phyloP scores from a whole-genome alignment of 305 asterid species.

The Fraxinus angustifolia region DNA sequence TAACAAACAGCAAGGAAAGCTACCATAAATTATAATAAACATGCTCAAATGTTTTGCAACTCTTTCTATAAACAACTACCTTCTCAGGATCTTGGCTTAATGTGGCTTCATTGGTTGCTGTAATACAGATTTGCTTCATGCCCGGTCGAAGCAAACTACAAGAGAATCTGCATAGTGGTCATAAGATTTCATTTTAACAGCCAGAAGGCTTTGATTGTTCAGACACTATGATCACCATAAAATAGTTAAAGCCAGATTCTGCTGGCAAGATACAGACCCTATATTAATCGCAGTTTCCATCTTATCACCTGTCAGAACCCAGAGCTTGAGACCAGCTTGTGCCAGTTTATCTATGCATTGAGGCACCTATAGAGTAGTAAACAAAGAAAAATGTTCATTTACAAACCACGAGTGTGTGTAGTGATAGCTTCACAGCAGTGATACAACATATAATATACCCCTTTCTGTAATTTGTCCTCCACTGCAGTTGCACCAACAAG shows the following conservation, averaged over 20 bases:
- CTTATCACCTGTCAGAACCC: slow-evolving; percentile 95
- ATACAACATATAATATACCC: slow-evolving; percentile 46
- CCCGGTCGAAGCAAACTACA: slow-evolving; percentile 80
- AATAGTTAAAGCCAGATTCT: slow-evolving; percentile 16
- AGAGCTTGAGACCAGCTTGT: slow-evolving; percentile 78
- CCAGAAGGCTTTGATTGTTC: slow-evolving; percentile 5
- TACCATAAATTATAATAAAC: slow-evolving; percentile 17
- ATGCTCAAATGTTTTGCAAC: background rate
- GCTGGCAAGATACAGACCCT: slow-evolving; percentile 53
- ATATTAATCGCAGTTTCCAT: slow-evolving; percentile 93
- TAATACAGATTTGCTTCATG: slow-evolving; percentile 67
- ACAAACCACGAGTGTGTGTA: background rate
- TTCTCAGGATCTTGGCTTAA: slow-evolving; percentile 45
- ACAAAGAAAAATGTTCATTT: slow-evolving; percentile 1
- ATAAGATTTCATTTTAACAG: slow-evolving; percentile 23
- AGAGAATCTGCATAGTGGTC: slow-evolving; percentile 45
- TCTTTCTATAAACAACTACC: slow-evolving; percentile 24
- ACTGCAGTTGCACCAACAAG: slow-evolving; percentile 96
- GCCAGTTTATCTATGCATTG: slow-evolving; percentile 88
- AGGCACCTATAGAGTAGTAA: slow-evolving; percentile 58
- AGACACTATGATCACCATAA: slow-evolving; percentile 18
- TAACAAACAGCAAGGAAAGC: slow-evolving; percentile 13
- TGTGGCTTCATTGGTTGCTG: slow-evolving; percentile 46
- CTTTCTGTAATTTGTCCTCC: slow-evolving; percentile 93
- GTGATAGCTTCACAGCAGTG: slow-evolving; percentile 5